phyloP scores from a whole-genome alignment of 2,329 filamentous ascomycete genomes.

The Penicillium thymicola region DNA sequence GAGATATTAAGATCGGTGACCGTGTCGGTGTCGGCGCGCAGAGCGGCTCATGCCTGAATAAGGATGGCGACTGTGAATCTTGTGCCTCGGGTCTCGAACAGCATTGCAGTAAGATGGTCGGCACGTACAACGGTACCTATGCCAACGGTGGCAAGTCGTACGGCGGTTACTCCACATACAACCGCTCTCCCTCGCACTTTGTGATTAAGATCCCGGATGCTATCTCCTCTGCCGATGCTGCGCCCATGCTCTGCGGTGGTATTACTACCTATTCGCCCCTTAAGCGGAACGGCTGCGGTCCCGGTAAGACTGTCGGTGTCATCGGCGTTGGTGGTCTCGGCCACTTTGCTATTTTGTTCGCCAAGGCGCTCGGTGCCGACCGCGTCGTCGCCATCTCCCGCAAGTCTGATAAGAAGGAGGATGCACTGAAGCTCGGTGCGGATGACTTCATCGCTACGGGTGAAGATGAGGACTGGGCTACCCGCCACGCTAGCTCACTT shows the following conservation, averaged over 20 bases:
- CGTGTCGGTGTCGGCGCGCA: slow-evolving; percentile 58
- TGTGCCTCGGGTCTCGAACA: slow-evolving; percentile 45
- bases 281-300: slow-evolving; percentile 61
- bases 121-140: slow-evolving; percentile 31
- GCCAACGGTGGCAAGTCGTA: slow-evolving; percentile 59
- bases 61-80: slow-evolving; percentile 49
- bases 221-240: slow-evolving; percentile 49
- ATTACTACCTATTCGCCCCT: slow-evolving; percentile 70
- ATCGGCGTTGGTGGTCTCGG: slow-evolving; percentile 70
- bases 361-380: slow-evolving; percentile 63
- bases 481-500: slow-evolving; percentile 46
- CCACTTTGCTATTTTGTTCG: slow-evolving; percentile 67
- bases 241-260: slow-evolving; percentile 74
- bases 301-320: slow-evolving; percentile 67
- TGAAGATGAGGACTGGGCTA: slow-evolving; percentile 53
- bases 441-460: slow-evolving; percentile 55
- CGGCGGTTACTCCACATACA: slow-evolving; percentile 62
- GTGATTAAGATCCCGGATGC: slow-evolving; percentile 54
- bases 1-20: slow-evolving; percentile 34
- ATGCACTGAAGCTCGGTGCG: slow-evolving; percentile 55
- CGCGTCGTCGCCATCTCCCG: slow-evolving; percentile 57
- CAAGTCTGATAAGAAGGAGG: slow-evolving; percentile 48
- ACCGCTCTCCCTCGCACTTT: slow-evolving; percentile 57
- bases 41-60: slow-evolving; percentile 50
- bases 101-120: slow-evolving; percentile 28